Conservation (phyloP, 2,329 filamentous ascomycete species). For the Neofusicoccum sp. region DNA sequence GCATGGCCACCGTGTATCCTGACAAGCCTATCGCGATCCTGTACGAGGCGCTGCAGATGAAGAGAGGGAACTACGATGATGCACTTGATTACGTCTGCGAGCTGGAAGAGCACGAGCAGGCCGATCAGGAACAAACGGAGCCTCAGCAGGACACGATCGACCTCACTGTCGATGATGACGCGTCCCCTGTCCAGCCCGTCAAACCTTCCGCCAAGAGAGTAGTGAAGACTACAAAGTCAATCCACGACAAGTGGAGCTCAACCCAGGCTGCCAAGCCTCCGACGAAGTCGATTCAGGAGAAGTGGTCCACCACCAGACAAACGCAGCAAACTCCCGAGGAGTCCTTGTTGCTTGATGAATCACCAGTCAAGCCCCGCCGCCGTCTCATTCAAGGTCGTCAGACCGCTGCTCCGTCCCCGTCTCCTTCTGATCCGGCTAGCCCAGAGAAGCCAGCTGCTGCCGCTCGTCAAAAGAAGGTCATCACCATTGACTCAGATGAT, state of each 20-base stretch:
- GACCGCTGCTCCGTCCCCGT: slow-evolving; percentile 27
- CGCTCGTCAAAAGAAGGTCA: slow-evolving; percentile 28
- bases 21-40: slow-evolving; percentile 50
- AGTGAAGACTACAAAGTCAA: slow-evolving; percentile 56
- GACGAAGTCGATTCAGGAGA: slow-evolving; percentile 25
- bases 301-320: not conserved
- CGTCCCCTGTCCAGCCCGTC: slow-evolving; percentile 23
- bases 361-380: slow-evolving; percentile 30
- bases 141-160: slow-evolving; percentile 31
- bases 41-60: slow-evolving; percentile 53
- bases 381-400: slow-evolving; percentile 56
- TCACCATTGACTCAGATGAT: slow-evolving; percentile 39
- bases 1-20: slow-evolving; percentile 55
- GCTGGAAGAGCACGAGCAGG: slow-evolving; percentile 36
- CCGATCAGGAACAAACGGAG: not conserved
- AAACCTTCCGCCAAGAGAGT: slow-evolving; percentile 51
- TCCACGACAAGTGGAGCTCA: slow-evolving; percentile 59
- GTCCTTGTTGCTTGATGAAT: not conserved
- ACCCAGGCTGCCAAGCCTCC: slow-evolving; percentile 27
- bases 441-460: not conserved
- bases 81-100: slow-evolving; percentile 53
- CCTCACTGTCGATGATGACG: slow-evolving; percentile 39
- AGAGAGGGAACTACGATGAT: slow-evolving; percentile 58
- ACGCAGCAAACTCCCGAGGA: not conserved
- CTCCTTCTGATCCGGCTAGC: not conserved